Base-by-base conservation (phyloP, 2,329 filamentous ascomycete species). In the Colletotrichum higginsianum region DNA sequence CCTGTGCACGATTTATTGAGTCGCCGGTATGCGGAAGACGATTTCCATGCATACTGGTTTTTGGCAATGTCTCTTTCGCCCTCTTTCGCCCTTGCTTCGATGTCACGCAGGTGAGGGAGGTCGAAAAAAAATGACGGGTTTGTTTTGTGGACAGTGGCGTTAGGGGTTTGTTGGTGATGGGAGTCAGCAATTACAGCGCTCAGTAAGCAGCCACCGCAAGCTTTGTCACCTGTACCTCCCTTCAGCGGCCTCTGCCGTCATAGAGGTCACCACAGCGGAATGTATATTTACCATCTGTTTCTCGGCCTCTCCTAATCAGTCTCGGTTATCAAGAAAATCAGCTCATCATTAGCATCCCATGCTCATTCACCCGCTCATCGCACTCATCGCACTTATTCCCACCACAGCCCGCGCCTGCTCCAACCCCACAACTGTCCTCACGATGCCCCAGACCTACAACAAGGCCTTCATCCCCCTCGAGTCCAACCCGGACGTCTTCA, bases 401-500 rank as follows among this genome's bases (percentile, higher is more conserved):
- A 8, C n/a, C 18, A 15, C 23, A 35, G 16, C 30, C 15, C n/a
- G 58, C n/a, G 3, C 9, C 66, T 69, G 53, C 11, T 35, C 12
- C 46, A 42, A 64, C n/a, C 53, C 69, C 9, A 15, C 35, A n/a
- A 26, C 5, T 2, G 4, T 23, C 16, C 67, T 66, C 56, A 62
- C 61, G 3, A 72, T 72, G 70, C 66, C 70, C 0, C 11, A 30
- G 44, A 62, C 49, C 9, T 71, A 72, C 67, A 71, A 71, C 35
- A 81, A 81, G 58, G 74, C 76, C 61, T 80, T 78, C 63, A 74
- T 77, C 23, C 78, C 79, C 3, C 76, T 81, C 47, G 78, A 80
- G 56, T 79, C 78, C 75, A 92, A 93, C 79, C 91, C 92, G 0
- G 89, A 90, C 76, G 86, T 93, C 23, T 93, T 93, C 87, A 90